Conservation (phyloP, 208 protist genomes). For the Herpetomonas samuelpessoai region DNA sequence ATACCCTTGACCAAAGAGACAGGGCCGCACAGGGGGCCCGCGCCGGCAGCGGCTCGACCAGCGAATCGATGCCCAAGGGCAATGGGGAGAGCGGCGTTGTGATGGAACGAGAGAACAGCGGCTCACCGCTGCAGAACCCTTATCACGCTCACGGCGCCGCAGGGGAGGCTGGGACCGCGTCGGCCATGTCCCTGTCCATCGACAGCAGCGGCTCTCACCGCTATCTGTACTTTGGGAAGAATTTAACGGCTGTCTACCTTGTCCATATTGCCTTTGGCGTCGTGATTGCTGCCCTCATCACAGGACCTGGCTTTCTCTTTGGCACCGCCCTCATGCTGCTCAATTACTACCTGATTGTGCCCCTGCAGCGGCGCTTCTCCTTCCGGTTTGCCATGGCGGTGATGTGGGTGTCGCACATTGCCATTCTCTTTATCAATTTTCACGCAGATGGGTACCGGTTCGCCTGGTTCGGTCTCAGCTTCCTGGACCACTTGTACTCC, state of each 20-base stretch:
- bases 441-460: constrained; percentile 37
- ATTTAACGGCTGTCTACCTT: constrained; percentile 18
- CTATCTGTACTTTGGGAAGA: background rate
- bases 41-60: background rate
- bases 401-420: constrained; percentile 49
- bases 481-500: constrained; percentile 19
- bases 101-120: too few species aligned
- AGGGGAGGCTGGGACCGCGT: background rate
- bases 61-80: background rate
- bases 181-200: background rate
- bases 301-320: constrained; percentile 45
- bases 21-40: too few species aligned
- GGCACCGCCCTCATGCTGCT: constrained; percentile 32
- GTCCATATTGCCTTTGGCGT: constrained; percentile 40
- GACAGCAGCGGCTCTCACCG: background rate
- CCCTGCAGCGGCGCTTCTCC: constrained; percentile 34
- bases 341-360: constrained; percentile 45
- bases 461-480: constrained; percentile 36
- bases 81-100: background rate
- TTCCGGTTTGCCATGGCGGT: constrained; percentile 34
- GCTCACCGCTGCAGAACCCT: too few species aligned
- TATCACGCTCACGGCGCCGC: too few species aligned
- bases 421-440: constrained; percentile 41
- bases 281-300: constrained; percentile 29
- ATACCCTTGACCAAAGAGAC: too few species aligned